phyloP scores from a whole-genome alignment of 2,329 filamentous ascomycete species.

The Fusarium dimerum region DNA sequence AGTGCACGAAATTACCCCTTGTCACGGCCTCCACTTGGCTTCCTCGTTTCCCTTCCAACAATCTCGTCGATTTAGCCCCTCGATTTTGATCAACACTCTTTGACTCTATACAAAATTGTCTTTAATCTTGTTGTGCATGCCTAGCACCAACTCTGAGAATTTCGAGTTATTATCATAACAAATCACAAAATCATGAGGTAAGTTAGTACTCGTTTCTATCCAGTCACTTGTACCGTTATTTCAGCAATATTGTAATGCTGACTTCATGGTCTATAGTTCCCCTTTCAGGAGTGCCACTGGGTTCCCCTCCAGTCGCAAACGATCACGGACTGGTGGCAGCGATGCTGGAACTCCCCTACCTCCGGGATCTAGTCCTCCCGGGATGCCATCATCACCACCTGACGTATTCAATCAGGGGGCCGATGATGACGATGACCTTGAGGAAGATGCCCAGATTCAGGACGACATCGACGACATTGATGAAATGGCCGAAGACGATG shows the following conservation, averaged over 20 bases:
- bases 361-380: slow-evolving; percentile 58
- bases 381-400: slow-evolving; percentile 65
- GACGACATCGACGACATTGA: slow-evolving; percentile 77
- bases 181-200: slow-evolving; percentile 19
- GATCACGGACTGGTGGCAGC: slow-evolving; percentile 49
- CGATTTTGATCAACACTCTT: slow-evolving; percentile 15
- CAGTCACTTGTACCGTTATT: too few species aligned
- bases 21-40: slow-evolving; percentile 19
- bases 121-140: too few species aligned
- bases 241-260: too few species aligned
- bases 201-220: not conserved
- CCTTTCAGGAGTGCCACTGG: slow-evolving; percentile 78
- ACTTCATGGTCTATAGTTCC: slow-evolving; percentile 56
- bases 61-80: slow-evolving; percentile 21
- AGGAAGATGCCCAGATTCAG: slow-evolving; percentile 71
- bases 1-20: slow-evolving; percentile 28
- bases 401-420: slow-evolving; percentile 61
- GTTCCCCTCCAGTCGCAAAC: slow-evolving; percentile 54
- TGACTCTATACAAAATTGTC: not conserved
- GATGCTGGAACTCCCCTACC: slow-evolving; percentile 53
- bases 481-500: slow-evolving; percentile 77
- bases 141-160: not conserved
- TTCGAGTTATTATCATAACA: not conserved
- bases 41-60: slow-evolving; percentile 23
- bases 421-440: slow-evolving; percentile 71